Conservation (phyloP, 352 stramenopile genomes). For the Phytophthora pini region DNA sequence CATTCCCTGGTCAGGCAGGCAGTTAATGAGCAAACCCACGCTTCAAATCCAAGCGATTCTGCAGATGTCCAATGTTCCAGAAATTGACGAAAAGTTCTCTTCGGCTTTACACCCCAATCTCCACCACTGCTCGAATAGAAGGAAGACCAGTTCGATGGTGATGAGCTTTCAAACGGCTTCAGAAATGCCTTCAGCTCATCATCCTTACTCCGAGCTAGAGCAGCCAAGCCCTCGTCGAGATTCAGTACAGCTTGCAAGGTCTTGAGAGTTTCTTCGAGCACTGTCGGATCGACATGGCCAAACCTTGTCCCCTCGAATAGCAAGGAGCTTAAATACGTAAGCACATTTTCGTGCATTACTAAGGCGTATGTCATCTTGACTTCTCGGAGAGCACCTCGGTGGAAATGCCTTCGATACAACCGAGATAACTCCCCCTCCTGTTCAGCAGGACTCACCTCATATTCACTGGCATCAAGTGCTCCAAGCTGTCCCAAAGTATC, state of each 20-base stretch:
- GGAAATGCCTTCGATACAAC: constrained; percentile 66
- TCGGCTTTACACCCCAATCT: not conserved
- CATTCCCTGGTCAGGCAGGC: constrained; percentile 47
- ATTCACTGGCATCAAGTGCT: constrained; percentile 59
- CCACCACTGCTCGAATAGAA: constrained; percentile 2
- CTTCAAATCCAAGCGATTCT: constrained; percentile 45
- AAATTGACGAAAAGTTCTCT: constrained; percentile 26
- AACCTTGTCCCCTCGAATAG: constrained; percentile 56
- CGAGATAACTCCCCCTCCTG: constrained; percentile 55
- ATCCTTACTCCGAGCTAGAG: constrained; percentile 59
- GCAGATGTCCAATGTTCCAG: constrained; percentile 53
- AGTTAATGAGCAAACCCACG: constrained; percentile 67
- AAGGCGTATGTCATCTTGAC: constrained; percentile 52
- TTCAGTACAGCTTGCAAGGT: constrained; percentile 60
- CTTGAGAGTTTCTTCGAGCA: constrained; percentile 52
- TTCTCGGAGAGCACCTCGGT: constrained; percentile 59
- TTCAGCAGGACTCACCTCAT: constrained; percentile 65
- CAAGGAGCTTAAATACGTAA: constrained; percentile 68
- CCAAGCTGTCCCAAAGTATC: constrained; percentile 75
- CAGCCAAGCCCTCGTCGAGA: constrained; percentile 42
- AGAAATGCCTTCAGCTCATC: constrained; percentile 73
- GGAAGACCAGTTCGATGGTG: constrained; percentile 67
- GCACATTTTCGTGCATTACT: constrained; percentile 67
- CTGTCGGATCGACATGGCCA: constrained; percentile 27
- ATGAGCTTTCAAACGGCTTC: constrained; percentile 48